phyloP scores from a whole-genome alignment of 352 stramenopile species.

The Phytopythium oedochilum region DNA sequence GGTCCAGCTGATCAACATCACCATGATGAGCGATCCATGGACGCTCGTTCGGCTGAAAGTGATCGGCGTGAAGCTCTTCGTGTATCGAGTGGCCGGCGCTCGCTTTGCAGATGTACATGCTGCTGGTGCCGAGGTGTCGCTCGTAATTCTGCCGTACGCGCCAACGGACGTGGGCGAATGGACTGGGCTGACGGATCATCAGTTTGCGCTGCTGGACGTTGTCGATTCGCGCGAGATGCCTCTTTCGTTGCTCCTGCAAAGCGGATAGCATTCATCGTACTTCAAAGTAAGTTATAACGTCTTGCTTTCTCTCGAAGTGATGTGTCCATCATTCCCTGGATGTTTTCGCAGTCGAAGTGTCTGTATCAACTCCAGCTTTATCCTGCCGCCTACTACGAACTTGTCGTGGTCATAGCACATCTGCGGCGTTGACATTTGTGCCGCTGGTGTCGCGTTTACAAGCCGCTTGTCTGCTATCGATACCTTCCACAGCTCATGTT shows the following conservation, averaged over 20 bases:
- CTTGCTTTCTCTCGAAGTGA: too few species aligned
- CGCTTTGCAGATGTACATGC: neutral
- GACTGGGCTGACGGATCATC: conserved; percentile 12
- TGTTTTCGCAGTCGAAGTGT: too few species aligned
- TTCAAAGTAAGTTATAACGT: too few species aligned
- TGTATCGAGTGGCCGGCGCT: conserved; percentile 18
- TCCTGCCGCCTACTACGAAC: too few species aligned
- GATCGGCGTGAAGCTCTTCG: conserved; percentile 25
- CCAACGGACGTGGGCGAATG: conserved; percentile 20
- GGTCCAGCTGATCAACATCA: conserved; percentile 40
- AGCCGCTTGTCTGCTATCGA: too few species aligned
- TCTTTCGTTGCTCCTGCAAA: conserved; percentile 14
- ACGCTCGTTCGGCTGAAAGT: conserved; percentile 27
- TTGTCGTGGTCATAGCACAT: too few species aligned
- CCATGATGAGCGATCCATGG: conserved; percentile 46
- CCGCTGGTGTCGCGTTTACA: too few species aligned
- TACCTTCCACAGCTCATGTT: neutral
- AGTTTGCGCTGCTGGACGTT: conserved; percentile 17
- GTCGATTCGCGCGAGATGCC: conserved; percentile 17
- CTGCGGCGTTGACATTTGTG: too few species aligned
- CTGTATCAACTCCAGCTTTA: too few species aligned
- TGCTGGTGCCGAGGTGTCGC: conserved; percentile 1
- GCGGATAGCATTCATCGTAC: too few species aligned
- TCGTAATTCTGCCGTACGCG: conserved; percentile 26
- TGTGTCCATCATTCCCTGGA: too few species aligned